These are phyloP conservation scores for Didymella pomorum DNA, from an alignment of 2,329 filamentous ascomycete species.

Conservation along the genomic window DNA sequence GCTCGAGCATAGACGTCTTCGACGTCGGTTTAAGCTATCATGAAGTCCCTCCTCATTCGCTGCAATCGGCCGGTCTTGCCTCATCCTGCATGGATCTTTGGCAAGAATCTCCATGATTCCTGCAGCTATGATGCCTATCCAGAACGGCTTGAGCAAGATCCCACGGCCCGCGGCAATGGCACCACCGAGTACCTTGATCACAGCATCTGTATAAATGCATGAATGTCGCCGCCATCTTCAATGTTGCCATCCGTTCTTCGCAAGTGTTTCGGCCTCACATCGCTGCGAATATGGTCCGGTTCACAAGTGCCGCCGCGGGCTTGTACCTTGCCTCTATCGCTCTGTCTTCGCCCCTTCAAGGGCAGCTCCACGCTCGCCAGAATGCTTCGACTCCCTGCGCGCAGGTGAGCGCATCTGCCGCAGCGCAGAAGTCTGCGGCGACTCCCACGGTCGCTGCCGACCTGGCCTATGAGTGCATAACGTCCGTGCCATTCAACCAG, in stretches of 20 bases:
- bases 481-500: conserved; percentile 56
- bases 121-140: conserved; percentile 31
- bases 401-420: conserved; percentile 40
- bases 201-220: conserved; percentile 22
- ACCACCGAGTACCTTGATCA: conserved; percentile 9
- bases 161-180: conserved; percentile 15
- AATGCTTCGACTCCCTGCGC: conserved; percentile 46
- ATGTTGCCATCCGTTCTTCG: conserved; percentile 11
- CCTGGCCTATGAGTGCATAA: conserved; percentile 57
- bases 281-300: conserved; percentile 35
- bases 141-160: conserved; percentile 14
- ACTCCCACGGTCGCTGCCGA: conserved; percentile 54
- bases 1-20: conserved; percentile 17
- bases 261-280: conserved; percentile 4
- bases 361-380: conserved; percentile 35
- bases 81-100: conserved; percentile 23
- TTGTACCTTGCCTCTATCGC: conserved; percentile 40
- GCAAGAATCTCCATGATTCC: conserved; percentile 11
- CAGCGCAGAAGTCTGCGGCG: conserved; percentile 34
- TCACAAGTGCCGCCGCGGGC: conserved; percentile 30
- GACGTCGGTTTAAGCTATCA: conserved; percentile 22
- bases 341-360: conserved; percentile 35
- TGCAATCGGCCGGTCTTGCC: conserved; percentile 16
- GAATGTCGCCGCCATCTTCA: background rate
- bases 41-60: conserved; percentile 24